Evolutionary conservation across 306 rosid genomes (phyloP).

Genomic region (Psophocarpus tetragonolobus): DNA sequence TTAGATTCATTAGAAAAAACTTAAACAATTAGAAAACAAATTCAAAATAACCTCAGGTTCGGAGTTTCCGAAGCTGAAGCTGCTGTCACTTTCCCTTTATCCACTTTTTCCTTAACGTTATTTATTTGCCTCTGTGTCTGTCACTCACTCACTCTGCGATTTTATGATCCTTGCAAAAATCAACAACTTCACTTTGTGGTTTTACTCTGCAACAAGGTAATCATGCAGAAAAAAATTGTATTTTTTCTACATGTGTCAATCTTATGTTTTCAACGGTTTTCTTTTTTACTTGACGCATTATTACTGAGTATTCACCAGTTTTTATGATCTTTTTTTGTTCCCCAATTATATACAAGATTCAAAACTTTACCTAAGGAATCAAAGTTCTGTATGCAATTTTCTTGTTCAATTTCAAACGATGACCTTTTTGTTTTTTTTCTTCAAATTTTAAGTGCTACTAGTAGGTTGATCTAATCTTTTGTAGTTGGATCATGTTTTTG

Average conservation of each 20-base stretch:
- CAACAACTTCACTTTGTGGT: background rate
- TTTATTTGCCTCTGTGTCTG: background rate
- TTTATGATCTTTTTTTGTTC: too few species aligned
- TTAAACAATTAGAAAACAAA: too few species aligned
- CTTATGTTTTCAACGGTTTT: too few species aligned
- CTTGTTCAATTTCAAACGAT: background rate
- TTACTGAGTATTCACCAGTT: too few species aligned
- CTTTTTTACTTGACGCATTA: too few species aligned
- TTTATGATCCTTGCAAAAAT: background rate
- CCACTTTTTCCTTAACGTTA: background rate
- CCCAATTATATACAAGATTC: too few species aligned
- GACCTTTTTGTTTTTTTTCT: background rate
- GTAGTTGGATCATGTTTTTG: background rate
- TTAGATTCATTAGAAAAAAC: too few species aligned
- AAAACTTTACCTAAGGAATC: too few species aligned
- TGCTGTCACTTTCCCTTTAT: constrained; percentile 22
- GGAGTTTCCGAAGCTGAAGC: constrained; percentile 29
- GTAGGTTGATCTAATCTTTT: background rate
- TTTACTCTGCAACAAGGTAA: constrained; percentile 19
- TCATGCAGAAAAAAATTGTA: too few species aligned
- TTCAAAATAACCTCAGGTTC: constrained; percentile 41
- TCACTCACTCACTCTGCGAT: background rate
- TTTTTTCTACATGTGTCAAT: too few species aligned
- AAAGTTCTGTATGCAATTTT: constrained; percentile 12
- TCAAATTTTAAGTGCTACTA: background rate